Evolutionary conservation across 768 basidiomycete species (phyloP), one percentile per base, ranked within the genome.

Genomic region (Russula earlei): DNA sequence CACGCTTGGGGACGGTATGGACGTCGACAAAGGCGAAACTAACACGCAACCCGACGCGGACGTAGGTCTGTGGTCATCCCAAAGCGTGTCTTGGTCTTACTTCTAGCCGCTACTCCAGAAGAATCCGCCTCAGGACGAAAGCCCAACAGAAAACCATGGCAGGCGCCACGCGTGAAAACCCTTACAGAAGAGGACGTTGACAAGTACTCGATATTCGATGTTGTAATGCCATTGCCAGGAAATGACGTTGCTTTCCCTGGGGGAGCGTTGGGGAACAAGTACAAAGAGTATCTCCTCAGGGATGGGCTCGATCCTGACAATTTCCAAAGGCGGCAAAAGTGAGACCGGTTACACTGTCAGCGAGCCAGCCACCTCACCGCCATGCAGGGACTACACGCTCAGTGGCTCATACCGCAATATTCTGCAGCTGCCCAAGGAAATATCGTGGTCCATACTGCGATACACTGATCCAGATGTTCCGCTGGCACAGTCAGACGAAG

Each of bases 151-250:
- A 71, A 80, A 56, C 78, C 80, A n/a, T 87, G 82, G 74, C 74
- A 79, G 44, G 68, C 85, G 12, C 82, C 82, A 22, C 81, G 77
- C 40, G 82, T 96, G 54, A 91, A 87, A 70, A 82, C 83, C 3
- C 70, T 99, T 52, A 83, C 83, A 0, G 81, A 81, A 62, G 86
- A 77, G 17, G 91, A 97, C 67, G 69, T 92, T 44, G 74, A 81
- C 64, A 82, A 86, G 54, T 87, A 93, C 70, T 81, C 84, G 15
- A 91, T 98, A 59, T 91, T 91, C 65, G 95, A 99, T 69, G 88
- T 98, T 54, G 81, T 98, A 59, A 91, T 98, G 85, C 94, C 96
- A n/a, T 73, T 98, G 19, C 94, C 96, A 27, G 96, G 96, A 4
- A 91, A 83, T 61, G 91, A 95, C 65, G 91, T 98, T 19, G 85